Evolutionary conservation across 116 monocot species (phyloP), one percentile per base, ranked within the genome.

Genomic region (Iris pallida): DNA sequence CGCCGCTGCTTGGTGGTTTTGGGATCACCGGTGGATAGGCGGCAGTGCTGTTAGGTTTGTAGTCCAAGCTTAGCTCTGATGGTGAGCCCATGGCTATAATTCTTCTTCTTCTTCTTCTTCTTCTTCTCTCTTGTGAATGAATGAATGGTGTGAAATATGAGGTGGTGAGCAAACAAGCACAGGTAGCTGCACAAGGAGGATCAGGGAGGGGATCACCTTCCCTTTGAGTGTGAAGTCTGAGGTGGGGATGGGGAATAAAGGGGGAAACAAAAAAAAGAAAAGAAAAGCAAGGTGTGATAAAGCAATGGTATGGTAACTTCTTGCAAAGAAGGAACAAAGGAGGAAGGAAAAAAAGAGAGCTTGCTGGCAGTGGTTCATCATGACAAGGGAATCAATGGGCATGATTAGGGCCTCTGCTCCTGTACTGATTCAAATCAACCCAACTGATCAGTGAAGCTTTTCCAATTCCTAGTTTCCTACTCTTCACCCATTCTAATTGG

Each of bases 291-390:
- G 78, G 30, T 9, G 55, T 57, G 59, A 59, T 73, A 87, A 78
- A 81, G 81, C 47, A 76, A 76, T 72, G 70, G 77, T 9, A 83
- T 81, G 82, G 94, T 88, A 90, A 90, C 85, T 90, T 94, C 93
- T 84, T 80, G 85, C 74, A 67, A 83, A 74, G 81, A 83, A 73
- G 69, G 85, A 88, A 87, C 73, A 82, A 76, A 87, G 66, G 52
- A 57, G 10, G 19, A 7, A 18, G 19, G 10, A 4, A 46, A 69
- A 71, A 52, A 61, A 55, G 30, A n/a, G 55, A 6, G 70, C 59
- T 79, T 73, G 49, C 70, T 18, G 54, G 63, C 30, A n/a, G n/a
- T 30, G 68, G 65, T 68, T 20, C 55, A 51, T 55, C 11, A 16
- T 47, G 66, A 71, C 66, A 12, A 56, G 66, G 64, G 74, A 80